phyloP scores from a whole-genome alignment of 1,139 yeast genomes.

The Pichia inconspicua region DNA sequence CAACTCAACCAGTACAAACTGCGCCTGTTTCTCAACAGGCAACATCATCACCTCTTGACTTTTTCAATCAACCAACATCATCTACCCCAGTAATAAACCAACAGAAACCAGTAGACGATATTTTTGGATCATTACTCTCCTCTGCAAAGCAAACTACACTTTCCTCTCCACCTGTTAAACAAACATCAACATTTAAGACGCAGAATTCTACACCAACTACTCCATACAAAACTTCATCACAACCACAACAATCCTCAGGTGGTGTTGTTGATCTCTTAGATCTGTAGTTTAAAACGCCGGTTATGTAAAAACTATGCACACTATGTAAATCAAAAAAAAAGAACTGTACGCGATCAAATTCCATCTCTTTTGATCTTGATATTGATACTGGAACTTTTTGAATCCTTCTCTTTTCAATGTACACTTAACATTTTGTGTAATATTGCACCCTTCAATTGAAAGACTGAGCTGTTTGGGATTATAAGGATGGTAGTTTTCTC shows the following conservation, averaged over 20 bases:
- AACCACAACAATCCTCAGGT: conserved; percentile 9
- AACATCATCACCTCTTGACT: conserved; percentile 4
- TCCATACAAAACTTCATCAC: conserved; percentile 5
- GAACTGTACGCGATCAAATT: not conserved
- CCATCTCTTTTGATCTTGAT: not conserved
- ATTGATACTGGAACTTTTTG: no score
- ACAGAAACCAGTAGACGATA: conserved; percentile 29
- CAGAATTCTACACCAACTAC: conserved; percentile 6
- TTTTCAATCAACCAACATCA: conserved; percentile 8
- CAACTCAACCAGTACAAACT: conserved; percentile 1
- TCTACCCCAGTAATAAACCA: conserved; percentile 31
- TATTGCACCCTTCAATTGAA: no score
- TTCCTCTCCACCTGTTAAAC: not conserved
- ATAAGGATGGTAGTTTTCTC: conserved; percentile 41
- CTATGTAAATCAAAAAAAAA: not conserved
- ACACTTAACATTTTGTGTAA: not conserved
- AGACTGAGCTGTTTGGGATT: no score
- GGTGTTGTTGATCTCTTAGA: conserved; percentile 38
- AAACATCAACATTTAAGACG: not conserved
- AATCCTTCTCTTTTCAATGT: not conserved
- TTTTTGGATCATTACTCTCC: conserved; percentile 27
- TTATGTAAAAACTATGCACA: not conserved
- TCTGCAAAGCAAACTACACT: conserved; percentile 11
- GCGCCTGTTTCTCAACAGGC: conserved; percentile 3
- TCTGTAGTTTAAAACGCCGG: conserved; percentile 19